A percentile compares a stretch with the other conserved stretches of the same genome.
phyloP scores from a whole-genome alignment of 768 basidiomycete species.

The Termitomyces heimii region DNA sequence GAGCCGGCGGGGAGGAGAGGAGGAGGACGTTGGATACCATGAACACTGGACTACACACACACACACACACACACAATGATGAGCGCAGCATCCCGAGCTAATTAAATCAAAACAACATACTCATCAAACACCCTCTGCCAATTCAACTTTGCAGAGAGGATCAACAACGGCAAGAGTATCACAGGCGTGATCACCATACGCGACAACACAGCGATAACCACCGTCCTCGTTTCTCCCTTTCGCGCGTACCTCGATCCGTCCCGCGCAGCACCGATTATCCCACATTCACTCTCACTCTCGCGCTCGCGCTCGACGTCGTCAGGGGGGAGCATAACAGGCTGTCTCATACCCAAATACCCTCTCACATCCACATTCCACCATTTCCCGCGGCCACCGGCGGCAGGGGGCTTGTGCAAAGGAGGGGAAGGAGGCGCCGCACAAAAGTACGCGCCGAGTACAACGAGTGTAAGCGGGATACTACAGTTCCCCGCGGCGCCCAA shows the following conservation, averaged over 20 bases:
- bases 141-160: constrained; percentile 51
- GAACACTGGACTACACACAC: constrained; percentile 65
- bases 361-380: constrained; percentile 24
- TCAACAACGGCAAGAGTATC: constrained; percentile 72
- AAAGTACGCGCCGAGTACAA: constrained; percentile 94
- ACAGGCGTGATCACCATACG: constrained; percentile 86
- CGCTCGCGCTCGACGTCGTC: not conserved
- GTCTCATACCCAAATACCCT: constrained; percentile 33
- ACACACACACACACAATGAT: too few species aligned
- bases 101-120: constrained; percentile 43
- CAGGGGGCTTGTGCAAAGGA: too few species aligned
- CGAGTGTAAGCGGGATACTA: constrained; percentile 81
- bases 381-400: not conserved
- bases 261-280: not conserved
- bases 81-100: too few species aligned
- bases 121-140: constrained; percentile 65
- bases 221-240: constrained; percentile 62
- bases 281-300: constrained; percentile 5
- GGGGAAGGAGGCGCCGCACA: constrained; percentile 39
- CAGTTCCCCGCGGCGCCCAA: constrained; percentile 66
- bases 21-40: constrained; percentile 81
- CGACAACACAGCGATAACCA: constrained; percentile 75
- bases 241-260: not conserved
- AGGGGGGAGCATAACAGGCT: constrained; percentile 7
- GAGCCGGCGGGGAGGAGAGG: constrained; percentile 76